Base-by-base conservation (phyloP, 441 rosid genomes). In the Eutrema salsugineum region DNA sequence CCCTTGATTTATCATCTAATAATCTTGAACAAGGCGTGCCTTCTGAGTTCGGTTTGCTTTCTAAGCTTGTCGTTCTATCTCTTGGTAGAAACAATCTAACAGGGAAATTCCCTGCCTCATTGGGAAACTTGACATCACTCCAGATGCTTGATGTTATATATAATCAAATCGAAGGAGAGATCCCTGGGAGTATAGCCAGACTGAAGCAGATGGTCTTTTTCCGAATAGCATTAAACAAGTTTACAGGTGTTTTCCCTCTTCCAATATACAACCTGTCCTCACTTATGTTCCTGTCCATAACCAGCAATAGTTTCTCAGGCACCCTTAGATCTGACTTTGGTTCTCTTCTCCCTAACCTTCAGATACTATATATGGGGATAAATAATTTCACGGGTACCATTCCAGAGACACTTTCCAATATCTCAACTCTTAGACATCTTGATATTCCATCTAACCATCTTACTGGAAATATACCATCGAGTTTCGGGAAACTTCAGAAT, bases 161-260 rank as follows among this genome's bases (percentile, higher is more conserved):
- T 50, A 75, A 75, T 58, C 58, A 68, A 35, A 15, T 75, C 15
- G 79, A 75, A 61, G 74, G 79, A 51, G 78, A 68, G 44, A 44
- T 75, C 53, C 74, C 70, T 8, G 65, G 17, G 24, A 53, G 64
- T 57, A 47, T 75, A 39, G 74, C 44, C 6, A 43, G 53, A 16
- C 63, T 75, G 70, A 54, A 60, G 54, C 69, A 55, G 28, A 60
- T 68, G 65, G 64, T 62, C 14, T 68, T 30, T 57, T 68, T 75
- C 53, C n/a, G 70, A 54, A 68, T 75, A 68, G 75, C 75, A 40
- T 12, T 46, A 38, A 75, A 75, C 70, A 53, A 38, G 27, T 75
- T 75, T 35, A 32, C 24, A 28, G 79, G 75, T 68, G 44, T 68
- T 32, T 68, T 75, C 50, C 78, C 78, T 43, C 70, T 62, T 51